These are phyloP conservation scores for Arthroderma uncinatum DNA, from an alignment of 2,329 filamentous ascomycete species.

Conservation along the genomic window DNA sequence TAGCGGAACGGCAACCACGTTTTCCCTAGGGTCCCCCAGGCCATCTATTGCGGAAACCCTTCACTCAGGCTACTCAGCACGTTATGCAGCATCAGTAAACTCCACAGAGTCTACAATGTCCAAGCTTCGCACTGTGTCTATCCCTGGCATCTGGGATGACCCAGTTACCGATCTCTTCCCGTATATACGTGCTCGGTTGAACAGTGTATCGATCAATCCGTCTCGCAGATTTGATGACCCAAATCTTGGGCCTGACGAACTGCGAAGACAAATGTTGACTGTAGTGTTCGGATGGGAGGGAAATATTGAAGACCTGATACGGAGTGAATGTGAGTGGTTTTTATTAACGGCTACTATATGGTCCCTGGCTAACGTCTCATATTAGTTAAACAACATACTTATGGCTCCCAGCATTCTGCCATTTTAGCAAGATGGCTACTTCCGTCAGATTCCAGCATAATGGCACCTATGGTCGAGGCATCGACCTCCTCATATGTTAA, in stretches of 20 bases:
- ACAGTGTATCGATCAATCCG: conserved; percentile 70
- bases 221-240: conserved; percentile 48
- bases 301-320: conserved; percentile 67
- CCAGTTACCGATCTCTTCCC: conserved; percentile 73
- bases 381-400: conserved; percentile 55
- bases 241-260: conserved; percentile 59
- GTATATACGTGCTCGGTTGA: conserved; percentile 67
- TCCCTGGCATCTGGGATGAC: conserved; percentile 64
- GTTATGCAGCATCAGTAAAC: conserved; percentile 34
- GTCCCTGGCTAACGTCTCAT: conserved; percentile 6
- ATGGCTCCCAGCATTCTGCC: conserved; percentile 65
- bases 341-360: background rate
- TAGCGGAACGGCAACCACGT: conserved; percentile 38
- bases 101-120: conserved; percentile 45
- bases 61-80: conserved; percentile 32
- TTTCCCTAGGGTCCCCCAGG: conserved; percentile 32
- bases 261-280: conserved; percentile 80
- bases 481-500: conserved; percentile 86
- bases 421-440: conserved; percentile 88
- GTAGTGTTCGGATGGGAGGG: conserved; percentile 93
- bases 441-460: conserved; percentile 67
- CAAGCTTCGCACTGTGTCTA: conserved; percentile 65
- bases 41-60: conserved; percentile 24
- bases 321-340: conserved; percentile 56
- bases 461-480: conserved; percentile 61